Evolutionary conservation across 345 rosid species (phyloP), one percentile per base, ranked within the genome.

Genomic region (Turnera subulata): DNA sequence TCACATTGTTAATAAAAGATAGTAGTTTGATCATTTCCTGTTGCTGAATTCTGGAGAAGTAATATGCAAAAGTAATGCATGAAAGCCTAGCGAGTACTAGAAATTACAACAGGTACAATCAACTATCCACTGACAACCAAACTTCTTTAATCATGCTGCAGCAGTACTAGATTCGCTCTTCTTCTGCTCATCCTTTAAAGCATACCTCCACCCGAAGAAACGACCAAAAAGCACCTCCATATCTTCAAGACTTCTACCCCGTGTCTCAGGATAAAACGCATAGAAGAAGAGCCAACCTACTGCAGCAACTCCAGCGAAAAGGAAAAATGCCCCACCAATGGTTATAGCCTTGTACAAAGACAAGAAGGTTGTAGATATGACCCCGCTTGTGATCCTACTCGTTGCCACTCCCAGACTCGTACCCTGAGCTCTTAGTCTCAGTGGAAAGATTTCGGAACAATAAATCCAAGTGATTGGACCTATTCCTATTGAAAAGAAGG

Each of bases 381-480:
- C 82, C 25, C 96, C 97, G 42, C 99, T 93, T n/a, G 72, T 76
- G 49, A 87, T 74, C 21, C 92, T 76, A 16, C 87, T 93, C 50
- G 80, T 71, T 0, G 83, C 72, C 39, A 87, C 97, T 1, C 67
- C 97, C 40, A 84, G 56, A 55, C 96, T 74, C 63, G 82, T 52
- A 0, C 96, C 97, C 12, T 87, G 96, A 0, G 97, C 95, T 3
- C 99, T 84, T 46, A 93, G 73, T 66, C 79, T 56, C 61, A 93
- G 57, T 5, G 99, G 99, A 42, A 93, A 85, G 14, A 93, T 85
- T 80, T 93, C 99, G 0, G 95, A 74, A 63, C 81, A 81, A 49
- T 89, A 93, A 1, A 93, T 94, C 88, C 91, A 84, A 0, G 95
- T 57, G 18, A 93, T 78, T 0, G 97, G 99, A 6, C 99, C 99